Base-by-base conservation (phyloP, 495 filamentous ascomycete species). In the Tuber melanosporum region DNA sequence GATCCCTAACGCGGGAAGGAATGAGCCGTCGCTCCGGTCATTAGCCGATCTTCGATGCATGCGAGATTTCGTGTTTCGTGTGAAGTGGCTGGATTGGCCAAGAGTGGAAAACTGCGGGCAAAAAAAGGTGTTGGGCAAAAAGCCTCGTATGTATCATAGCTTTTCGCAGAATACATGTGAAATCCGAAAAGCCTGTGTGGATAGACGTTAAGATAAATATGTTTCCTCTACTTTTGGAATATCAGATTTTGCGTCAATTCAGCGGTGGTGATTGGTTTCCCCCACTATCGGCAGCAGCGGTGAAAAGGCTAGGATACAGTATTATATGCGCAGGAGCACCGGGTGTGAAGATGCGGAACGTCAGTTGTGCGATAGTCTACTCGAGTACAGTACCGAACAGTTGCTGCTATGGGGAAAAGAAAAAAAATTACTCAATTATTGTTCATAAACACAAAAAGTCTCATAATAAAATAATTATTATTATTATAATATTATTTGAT, bases 21-120 rank as follows among this genome's bases (percentile, higher is more conserved):
- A 36, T 19, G 9, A 36, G 3, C 57, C 57, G 26, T 66, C 7
- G 26, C 57, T 66, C 26, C 4, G 7, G 14, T 66, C n/a, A 17
- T 66, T 66, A 66, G 26, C 57, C 57, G 57, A 66, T 66, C 57
- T 66, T 66, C 57, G 26, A 36, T 66, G 52, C n/a, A 32, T 62
- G 57, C 57, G 8, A 66, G 57, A 66, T 66, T 66, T 66, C 57
- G 14, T 66, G 57, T 36, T 1, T 66, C 17, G 26, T 36, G 14
- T 66, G 32, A 66, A 36, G 57, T 66, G 26, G 57, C 26, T 17
- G 57, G 57, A 66, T 36, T 17, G 57, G 57, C 26, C 26, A 66
- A 36, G 57, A 66, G 57, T 66, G 57, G 57, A 14, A 66, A 15
- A 66, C 32, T n/a, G 32, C 10, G 26, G 26, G 57, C 12, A 32